Evolutionary conservation across 306 rosid species (phyloP).

Genomic region (Lathyrus aphaca): DNA sequence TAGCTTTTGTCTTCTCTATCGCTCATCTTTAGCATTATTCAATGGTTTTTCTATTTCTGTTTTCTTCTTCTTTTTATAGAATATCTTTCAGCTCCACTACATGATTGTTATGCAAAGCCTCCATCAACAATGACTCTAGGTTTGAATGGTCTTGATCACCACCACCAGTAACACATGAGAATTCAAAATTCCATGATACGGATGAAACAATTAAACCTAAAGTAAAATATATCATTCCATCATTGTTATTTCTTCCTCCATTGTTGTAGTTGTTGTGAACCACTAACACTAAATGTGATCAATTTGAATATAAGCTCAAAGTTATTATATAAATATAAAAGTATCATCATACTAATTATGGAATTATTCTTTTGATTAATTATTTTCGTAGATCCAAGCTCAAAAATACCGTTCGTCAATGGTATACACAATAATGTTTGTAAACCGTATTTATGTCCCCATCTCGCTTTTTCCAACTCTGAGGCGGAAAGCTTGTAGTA

Average conservation of each 20-base stretch:
- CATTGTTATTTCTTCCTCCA: slow-evolving; percentile 68
- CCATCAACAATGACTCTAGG: slow-evolving; percentile 81
- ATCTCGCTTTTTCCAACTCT: slow-evolving; percentile 69
- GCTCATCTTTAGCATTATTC: slow-evolving; percentile 91
- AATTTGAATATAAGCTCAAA: slow-evolving; percentile 51
- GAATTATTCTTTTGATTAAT: slow-evolving; percentile 70
- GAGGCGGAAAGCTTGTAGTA: slow-evolving; percentile 16
- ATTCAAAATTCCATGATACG: slow-evolving; percentile 46
- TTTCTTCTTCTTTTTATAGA: slow-evolving; percentile 83
- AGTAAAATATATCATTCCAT: slow-evolving; percentile 86
- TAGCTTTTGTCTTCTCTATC: slow-evolving; percentile 87
- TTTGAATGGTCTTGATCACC: slow-evolving; percentile 83
- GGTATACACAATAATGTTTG: slow-evolving; percentile 80
- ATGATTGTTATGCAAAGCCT: slow-evolving; percentile 62
- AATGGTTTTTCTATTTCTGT: slow-evolving; percentile 87
- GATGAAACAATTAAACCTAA: slow-evolving; percentile 69
- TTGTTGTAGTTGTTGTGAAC: slow-evolving; percentile 47
- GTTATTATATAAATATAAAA: slow-evolving; percentile 68
- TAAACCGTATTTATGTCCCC: slow-evolving; percentile 63
- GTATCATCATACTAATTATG: slow-evolving; percentile 64
- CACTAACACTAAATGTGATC: slow-evolving; percentile 46
- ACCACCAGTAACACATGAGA: slow-evolving; percentile 27
- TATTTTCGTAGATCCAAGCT: slow-evolving; percentile 71
- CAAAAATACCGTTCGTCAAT: slow-evolving; percentile 74
- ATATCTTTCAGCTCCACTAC: slow-evolving; percentile 79